Conservation (phyloP, 495 filamentous ascomycete species). For the Sordaria brevicollis region DNA sequence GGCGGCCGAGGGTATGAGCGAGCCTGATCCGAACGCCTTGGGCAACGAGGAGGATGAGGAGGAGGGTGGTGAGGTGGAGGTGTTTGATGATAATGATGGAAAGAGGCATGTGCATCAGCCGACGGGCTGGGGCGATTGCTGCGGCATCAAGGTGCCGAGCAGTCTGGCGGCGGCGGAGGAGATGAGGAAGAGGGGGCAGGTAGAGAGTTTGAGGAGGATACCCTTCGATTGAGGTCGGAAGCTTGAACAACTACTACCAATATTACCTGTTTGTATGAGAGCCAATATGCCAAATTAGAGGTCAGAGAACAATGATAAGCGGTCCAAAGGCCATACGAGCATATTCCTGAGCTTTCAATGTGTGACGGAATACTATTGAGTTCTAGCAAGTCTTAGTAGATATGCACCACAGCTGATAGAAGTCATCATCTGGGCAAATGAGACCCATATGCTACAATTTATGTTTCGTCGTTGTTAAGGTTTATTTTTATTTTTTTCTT, state of each 20-base stretch:
- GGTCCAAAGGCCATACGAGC: not conserved
- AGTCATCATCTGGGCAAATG: no score
- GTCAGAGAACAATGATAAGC: no score
- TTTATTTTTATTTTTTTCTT: no score
- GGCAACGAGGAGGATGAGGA: constrained; percentile 37
- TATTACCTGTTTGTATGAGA: no score
- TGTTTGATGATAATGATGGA: constrained; percentile 51
- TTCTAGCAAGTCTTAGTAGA: no score
- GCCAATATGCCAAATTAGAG: no score
- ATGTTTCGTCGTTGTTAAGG: no score
- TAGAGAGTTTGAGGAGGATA: constrained; percentile 62
- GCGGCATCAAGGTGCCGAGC: constrained; percentile 95
- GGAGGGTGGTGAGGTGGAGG: constrained; percentile 44
- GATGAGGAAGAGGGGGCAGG: constrained; percentile 59
- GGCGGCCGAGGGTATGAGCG: constrained; percentile 71
- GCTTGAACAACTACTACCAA: not conserved
- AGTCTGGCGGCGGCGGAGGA: constrained; percentile 81
- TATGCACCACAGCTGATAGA: no score
- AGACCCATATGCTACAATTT: no score
- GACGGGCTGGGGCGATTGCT: constrained; percentile 89
- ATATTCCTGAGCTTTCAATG: not conserved
- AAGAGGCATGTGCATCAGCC: constrained; percentile 55
- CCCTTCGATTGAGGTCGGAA: constrained; percentile 64
- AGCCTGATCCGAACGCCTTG: constrained; percentile 33
- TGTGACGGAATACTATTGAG: not conserved